phyloP scores from a whole-genome alignment of 2,329 filamentous ascomycete genomes.

The Scedosporium dehoogii region DNA sequence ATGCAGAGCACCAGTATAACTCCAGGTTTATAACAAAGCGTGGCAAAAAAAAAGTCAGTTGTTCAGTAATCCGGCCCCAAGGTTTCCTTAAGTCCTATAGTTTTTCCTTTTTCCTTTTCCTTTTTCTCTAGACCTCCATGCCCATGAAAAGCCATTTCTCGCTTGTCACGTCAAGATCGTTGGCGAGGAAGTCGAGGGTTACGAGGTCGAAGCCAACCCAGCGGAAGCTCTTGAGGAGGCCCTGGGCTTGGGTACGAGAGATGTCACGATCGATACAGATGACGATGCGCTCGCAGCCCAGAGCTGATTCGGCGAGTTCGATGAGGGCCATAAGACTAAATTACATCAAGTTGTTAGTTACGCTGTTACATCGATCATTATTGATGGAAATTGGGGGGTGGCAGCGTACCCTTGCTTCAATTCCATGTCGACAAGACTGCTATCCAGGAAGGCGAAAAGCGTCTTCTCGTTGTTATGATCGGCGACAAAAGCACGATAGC shows the following conservation, averaged over 20 bases:
- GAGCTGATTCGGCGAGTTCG: constrained; percentile 69
- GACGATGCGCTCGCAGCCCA: constrained; percentile 68
- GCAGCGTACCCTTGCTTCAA: constrained; percentile 73
- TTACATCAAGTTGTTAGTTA: constrained; percentile 16
- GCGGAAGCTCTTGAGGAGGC: constrained; percentile 70
- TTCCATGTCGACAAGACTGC: constrained; percentile 58
- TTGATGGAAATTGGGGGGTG: neutral
- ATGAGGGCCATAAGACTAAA: constrained; percentile 76
- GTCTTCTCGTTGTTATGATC: constrained; percentile 60
- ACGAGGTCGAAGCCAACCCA: constrained; percentile 88
- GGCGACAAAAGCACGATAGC: constrained; percentile 78
- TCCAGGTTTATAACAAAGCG: constrained; percentile 2
- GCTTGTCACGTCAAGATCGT: constrained; percentile 57
- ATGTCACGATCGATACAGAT: constrained; percentile 70
- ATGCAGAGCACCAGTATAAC: constrained; percentile 7
- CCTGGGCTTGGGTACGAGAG: constrained; percentile 49
- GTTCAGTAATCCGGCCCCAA: constrained; percentile 2
- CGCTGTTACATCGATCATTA: neutral
- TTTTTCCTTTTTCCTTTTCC: neutral
- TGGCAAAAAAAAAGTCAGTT: constrained; percentile 10
- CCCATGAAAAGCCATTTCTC: constrained; percentile 76
- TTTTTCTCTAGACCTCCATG: constrained; percentile 60
- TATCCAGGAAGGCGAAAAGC: constrained; percentile 82
- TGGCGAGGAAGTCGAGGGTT: constrained; percentile 68
- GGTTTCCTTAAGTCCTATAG: neutral